These are phyloP conservation scores for Hysterangium stoloniferum DNA, from an alignment of 768 basidiomycete genomes.

Conservation along the genomic window DNA sequence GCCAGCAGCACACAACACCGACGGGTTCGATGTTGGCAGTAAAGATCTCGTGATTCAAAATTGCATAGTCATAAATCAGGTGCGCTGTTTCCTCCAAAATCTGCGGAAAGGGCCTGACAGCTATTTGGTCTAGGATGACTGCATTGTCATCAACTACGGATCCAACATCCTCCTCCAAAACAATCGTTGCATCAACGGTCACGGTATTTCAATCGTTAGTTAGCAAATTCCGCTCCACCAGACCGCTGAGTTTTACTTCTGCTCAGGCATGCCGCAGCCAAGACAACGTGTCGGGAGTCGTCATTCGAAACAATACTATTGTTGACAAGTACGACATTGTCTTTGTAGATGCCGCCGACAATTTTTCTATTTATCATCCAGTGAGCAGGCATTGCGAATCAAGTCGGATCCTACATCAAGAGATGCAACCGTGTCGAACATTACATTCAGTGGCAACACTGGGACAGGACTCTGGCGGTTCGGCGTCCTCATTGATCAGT, in stretches of 20 bases:
- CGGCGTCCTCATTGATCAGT: constrained; percentile 59
- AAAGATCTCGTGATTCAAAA: constrained; percentile 15
- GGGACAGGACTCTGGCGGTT: constrained; percentile 40
- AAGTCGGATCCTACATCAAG: constrained; percentile 44
- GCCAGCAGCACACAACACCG: constrained; percentile 35
- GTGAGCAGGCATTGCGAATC: constrained; percentile 52
- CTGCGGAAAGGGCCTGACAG: not conserved
- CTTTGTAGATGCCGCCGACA: not conserved
- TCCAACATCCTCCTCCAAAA: constrained; percentile 29
- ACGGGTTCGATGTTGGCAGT: constrained; percentile 21
- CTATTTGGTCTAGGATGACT: constrained; percentile 41
- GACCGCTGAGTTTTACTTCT: not conserved
- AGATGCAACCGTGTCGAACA: constrained; percentile 37
- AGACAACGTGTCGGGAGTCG: constrained; percentile 38
- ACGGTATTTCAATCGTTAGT: constrained; percentile 52
- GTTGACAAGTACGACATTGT: constrained; percentile 38
- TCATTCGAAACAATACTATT: constrained; percentile 45
- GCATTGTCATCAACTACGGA: constrained; percentile 44
- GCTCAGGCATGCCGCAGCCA: constrained; percentile 35
- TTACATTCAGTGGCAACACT: constrained; percentile 35
- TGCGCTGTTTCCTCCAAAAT: not conserved
- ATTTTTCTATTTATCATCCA: constrained; percentile 16
- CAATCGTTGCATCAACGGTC: constrained; percentile 50
- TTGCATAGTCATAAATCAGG: constrained; percentile 16
- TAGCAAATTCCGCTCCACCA: constrained; percentile 11